Evolutionary conservation across 768 basidiomycete genomes (phyloP).

Genomic region (Boletus reticulatus): DNA sequence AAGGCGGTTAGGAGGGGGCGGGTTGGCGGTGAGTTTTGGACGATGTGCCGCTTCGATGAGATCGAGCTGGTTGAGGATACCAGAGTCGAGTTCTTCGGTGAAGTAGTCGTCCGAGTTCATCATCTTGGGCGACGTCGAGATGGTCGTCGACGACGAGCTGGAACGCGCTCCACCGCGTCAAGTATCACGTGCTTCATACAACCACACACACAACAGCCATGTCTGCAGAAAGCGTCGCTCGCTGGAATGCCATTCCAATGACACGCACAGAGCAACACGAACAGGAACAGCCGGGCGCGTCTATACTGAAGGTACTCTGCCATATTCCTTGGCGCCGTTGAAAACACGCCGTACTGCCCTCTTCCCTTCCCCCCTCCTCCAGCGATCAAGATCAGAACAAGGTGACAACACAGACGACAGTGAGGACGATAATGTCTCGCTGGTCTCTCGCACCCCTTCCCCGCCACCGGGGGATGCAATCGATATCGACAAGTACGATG

Average conservation of each 20-base stretch:
- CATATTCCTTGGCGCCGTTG: slow-evolving; percentile 42
- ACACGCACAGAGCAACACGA: slow-evolving; percentile 30
- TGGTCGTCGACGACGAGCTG: not conserved
- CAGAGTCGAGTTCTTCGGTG: slow-evolving; percentile 62
- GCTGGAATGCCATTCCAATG: slow-evolving; percentile 73
- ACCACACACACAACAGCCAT: slow-evolving; percentile 32
- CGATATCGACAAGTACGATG: slow-evolving; percentile 68
- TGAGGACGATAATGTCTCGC: slow-evolving; percentile 67
- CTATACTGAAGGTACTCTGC: slow-evolving; percentile 67
- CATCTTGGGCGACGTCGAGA: slow-evolving; percentile 5
- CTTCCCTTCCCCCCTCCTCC: slow-evolving; percentile 44
- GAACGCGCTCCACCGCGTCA: not conserved
- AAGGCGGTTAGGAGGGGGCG: not conserved
- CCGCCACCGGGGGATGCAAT: slow-evolving; percentile 48
- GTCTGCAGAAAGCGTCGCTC: slow-evolving; percentile 63
- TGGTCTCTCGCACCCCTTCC: slow-evolving; percentile 78
- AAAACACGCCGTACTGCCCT: slow-evolving; percentile 55
- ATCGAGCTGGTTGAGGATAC: slow-evolving; percentile 59
- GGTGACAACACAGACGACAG: slow-evolving; percentile 40
- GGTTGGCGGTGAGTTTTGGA: slow-evolving; percentile 14
- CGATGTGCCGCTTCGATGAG: slow-evolving; percentile 64
- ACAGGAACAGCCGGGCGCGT: slow-evolving; percentile 21
- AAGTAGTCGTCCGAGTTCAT: slow-evolving; percentile 84
- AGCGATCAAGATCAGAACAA: slow-evolving; percentile 56
- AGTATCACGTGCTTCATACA: slow-evolving; percentile 14